phyloP scores from a whole-genome alignment of 2,329 filamentous ascomycete genomes.

The Scedosporium dehoogii region DNA sequence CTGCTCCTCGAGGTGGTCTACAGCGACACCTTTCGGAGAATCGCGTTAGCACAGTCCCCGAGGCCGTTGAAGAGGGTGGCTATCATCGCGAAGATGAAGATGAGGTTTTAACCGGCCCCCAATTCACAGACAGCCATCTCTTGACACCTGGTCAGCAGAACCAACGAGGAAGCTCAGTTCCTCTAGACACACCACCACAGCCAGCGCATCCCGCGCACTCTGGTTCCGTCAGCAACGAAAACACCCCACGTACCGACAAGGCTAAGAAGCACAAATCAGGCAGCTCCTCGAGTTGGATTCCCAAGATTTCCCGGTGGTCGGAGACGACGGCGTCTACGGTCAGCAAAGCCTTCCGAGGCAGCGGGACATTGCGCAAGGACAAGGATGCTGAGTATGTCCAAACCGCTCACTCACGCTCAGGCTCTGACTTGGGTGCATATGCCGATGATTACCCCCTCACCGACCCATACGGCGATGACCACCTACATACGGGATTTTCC shows the following conservation, averaged over 20 bases:
- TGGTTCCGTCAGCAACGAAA: slow-evolving; percentile 56
- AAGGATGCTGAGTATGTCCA: slow-evolving; percentile 43
- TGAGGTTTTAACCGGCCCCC: slow-evolving; percentile 31
- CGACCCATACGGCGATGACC: slow-evolving; percentile 50
- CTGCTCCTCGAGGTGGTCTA: slow-evolving; percentile 33
- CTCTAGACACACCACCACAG: slow-evolving; percentile 50
- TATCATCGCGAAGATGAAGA: slow-evolving; percentile 6
- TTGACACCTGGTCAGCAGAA: slow-evolving; percentile 49
- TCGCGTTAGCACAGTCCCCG: slow-evolving; percentile 82
- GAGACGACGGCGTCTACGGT: slow-evolving; percentile 89
- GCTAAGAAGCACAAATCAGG: slow-evolving; percentile 82
- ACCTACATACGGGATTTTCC: slow-evolving; percentile 47
- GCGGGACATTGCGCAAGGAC: slow-evolving; percentile 40
- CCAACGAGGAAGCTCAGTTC: slow-evolving; percentile 38
- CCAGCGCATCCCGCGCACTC: slow-evolving; percentile 27
- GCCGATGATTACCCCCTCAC: slow-evolving; percentile 46
- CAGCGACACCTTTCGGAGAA: slow-evolving; percentile 59
- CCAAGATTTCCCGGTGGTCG: slow-evolving; percentile 95
- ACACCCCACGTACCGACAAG: slow-evolving; percentile 65
- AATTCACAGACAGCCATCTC: slow-evolving; percentile 50
- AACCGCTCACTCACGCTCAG: slow-evolving; percentile 58
- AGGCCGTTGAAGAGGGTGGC: slow-evolving; percentile 62
- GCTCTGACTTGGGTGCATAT: slow-evolving; percentile 62
- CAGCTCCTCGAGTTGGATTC: slow-evolving; percentile 68
- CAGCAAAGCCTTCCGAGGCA: slow-evolving; percentile 65